phyloP scores from a whole-genome alignment of 202 grass and related monocot genomes.

The Miscanthus sacchariflorus region DNA sequence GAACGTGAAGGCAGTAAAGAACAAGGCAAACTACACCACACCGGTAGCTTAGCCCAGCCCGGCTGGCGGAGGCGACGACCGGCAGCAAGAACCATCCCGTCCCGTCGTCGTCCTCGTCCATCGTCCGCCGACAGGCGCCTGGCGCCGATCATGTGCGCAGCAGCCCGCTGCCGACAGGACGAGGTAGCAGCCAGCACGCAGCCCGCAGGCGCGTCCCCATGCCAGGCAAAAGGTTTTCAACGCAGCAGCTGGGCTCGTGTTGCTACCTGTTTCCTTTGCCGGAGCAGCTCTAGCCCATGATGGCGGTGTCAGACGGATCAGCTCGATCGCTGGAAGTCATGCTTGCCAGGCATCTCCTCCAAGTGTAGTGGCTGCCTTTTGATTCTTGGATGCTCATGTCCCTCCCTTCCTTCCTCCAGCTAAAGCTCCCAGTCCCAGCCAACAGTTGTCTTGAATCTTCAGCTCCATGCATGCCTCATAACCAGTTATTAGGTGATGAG shows the following conservation, averaged over 20 bases:
- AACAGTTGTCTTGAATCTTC: conserved; percentile 17
- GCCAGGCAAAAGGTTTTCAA: conserved; percentile 25
- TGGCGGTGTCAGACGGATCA: conserved; percentile 31
- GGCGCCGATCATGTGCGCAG: conserved; percentile 56
- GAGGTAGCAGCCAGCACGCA: neutral
- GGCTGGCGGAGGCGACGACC: conserved; percentile 12
- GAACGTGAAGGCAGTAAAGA: conserved; percentile 48
- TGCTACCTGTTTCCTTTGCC: conserved; percentile 22
- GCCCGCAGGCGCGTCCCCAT: neutral
- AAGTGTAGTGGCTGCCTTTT: conserved; percentile 7
- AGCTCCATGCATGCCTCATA: conserved; percentile 26
- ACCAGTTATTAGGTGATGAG: conserved; percentile 29
- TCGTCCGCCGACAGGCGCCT: conserved; percentile 30
- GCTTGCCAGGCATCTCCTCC: conserved; percentile 25
- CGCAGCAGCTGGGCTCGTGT: neutral
- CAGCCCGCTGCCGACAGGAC: conserved; percentile 46
- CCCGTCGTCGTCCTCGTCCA: conserved; percentile 40
- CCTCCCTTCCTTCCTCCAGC: neutral
- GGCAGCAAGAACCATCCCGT: conserved; percentile 54
- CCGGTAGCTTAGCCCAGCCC: neutral
- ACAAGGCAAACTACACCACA: conserved; percentile 38
- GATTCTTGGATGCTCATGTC: conserved; percentile 21
- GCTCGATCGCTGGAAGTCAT: conserved; percentile 1
- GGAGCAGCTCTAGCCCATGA: conserved; percentile 38
- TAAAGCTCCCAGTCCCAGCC: conserved; percentile 28